Base-by-base conservation (phyloP, 2,329 filamentous ascomycete genomes). In the Alternaria infectoria region DNA sequence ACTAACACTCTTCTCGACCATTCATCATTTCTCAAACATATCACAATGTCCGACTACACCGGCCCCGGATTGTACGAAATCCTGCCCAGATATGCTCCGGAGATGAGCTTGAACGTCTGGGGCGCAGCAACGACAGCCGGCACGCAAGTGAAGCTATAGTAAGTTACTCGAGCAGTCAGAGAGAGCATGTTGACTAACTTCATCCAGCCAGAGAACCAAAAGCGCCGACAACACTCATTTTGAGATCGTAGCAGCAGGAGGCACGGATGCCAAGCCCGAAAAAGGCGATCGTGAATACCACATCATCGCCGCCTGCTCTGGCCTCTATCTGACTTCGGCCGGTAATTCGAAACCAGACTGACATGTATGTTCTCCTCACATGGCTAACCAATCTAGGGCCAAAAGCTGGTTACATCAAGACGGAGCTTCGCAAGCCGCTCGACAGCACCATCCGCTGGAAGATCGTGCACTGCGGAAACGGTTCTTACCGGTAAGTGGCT, bases 271-370 rank as follows among this genome's bases (percentile, higher is more conserved):
- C 17, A 32, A 54, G 13, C 19, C 57, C 25, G 57, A 59, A 43
- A 54, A 32, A 17, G 57, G 57, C 8, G 57, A 59, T 49, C 57
- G 49, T 28, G 59, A 57, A 49, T 57, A 57, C 17, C 46, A 57
- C 36, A 61, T 61, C 52, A 61, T 61, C 13, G 19, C 45, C 7
- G 59, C 5, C 4, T 45, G 51, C 19, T 61, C 59, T 13, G 59
- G 59, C 8, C 46, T 61, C 26, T 61, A 57, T n/a, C 6, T 61
- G 6, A 25, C 44, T 8, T 21, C 19, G 8, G 12, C 25, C 3
- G 32, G 58, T 61, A 61, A 25, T 9, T 40, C 32, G 32, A 40
- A n/a, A 40, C 32, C 49, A 30, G 17, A 32, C 26, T 28, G 17
- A 10, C 10, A 13, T 17, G 4, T 8, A 19, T 19, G 52, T n/a